Evolutionary conservation across 768 basidiomycete species (phyloP).

Genomic region (Dioszegia crocea): DNA sequence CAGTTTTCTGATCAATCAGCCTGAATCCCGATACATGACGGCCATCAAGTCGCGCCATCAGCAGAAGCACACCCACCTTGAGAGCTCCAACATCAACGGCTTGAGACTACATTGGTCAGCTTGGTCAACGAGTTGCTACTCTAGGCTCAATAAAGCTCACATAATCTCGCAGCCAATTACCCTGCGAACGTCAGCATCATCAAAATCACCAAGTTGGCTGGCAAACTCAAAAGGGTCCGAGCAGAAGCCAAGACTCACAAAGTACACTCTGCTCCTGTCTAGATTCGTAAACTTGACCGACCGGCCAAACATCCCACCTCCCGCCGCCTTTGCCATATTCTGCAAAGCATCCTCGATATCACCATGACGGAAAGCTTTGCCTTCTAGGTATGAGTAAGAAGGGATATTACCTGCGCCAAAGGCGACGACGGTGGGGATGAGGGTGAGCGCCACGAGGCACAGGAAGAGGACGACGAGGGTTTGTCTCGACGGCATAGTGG

Average conservation of each 20-base stretch:
- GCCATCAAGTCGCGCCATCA: neutral
- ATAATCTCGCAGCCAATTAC: slow-evolving; percentile 86
- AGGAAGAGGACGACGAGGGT: slow-evolving; percentile 24
- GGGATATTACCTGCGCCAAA: slow-evolving; percentile 64
- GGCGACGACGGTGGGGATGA: slow-evolving; percentile 40
- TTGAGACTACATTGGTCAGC: slow-evolving; percentile 49
- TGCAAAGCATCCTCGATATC: slow-evolving; percentile 70
- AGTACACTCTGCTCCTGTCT: slow-evolving; percentile 71
- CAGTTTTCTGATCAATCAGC: slow-evolving; percentile 56
- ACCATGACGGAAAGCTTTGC: slow-evolving; percentile 77
- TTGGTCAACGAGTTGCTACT: slow-evolving; percentile 32
- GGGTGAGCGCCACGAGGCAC: slow-evolving; percentile 35
- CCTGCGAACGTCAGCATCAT: slow-evolving; percentile 37
- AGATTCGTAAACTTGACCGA: slow-evolving; percentile 70
- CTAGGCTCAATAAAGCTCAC: slow-evolving; percentile 43
- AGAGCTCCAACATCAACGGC: slow-evolving; percentile 78
- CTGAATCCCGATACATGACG: neutral
- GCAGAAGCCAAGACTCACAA: slow-evolving; percentile 36
- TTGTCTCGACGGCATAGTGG: neutral
- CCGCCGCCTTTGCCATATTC: slow-evolving; percentile 50
- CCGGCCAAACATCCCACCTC: slow-evolving; percentile 60
- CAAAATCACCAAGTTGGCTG: neutral
- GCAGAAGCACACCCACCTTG: neutral
- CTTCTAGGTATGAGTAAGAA: slow-evolving; percentile 76
- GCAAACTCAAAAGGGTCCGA: too few relatives aligned